These are phyloP conservation scores for Euphorbia schlechtendalii DNA, from an alignment of 441 rosid genomes.

Conservation along the genomic window DNA sequence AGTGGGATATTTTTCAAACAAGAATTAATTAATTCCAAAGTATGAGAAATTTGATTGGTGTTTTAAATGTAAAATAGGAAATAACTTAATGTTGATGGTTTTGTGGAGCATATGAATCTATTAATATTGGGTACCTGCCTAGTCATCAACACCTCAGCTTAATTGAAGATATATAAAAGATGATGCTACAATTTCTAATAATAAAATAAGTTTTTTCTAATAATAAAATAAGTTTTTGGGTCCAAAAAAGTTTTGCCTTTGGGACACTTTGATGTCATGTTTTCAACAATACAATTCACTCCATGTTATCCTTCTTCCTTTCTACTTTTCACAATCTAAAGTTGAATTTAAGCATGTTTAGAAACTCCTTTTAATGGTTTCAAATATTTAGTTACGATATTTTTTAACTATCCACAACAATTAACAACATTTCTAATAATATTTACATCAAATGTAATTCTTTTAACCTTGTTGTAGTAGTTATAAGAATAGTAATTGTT, in stretches of 20 bases:
- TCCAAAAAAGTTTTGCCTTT: background rate
- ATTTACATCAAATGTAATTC: too few species aligned
- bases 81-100: background rate
- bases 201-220: too few species aligned
- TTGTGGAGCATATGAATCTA: background rate
- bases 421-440: too few species aligned
- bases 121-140: background rate
- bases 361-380: too few species aligned
- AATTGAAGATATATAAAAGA: background rate
- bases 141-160: slow-evolving; percentile 11
- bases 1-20: background rate
- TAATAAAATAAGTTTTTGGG: background rate
- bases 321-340: background rate
- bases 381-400: too few species aligned
- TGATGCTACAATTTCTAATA: background rate
- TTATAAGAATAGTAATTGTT: too few species aligned
- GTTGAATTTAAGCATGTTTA: too few species aligned
- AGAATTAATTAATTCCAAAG: background rate
- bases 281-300: background rate
- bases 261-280: background rate
- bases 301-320: slow-evolving; percentile 3
- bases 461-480: too few species aligned
- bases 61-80: too few species aligned
- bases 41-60: too few species aligned
- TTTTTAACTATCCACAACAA: too few species aligned